Conservation (phyloP, 495 filamentous ascomycete species). For the Penicillium longicatenatum region DNA sequence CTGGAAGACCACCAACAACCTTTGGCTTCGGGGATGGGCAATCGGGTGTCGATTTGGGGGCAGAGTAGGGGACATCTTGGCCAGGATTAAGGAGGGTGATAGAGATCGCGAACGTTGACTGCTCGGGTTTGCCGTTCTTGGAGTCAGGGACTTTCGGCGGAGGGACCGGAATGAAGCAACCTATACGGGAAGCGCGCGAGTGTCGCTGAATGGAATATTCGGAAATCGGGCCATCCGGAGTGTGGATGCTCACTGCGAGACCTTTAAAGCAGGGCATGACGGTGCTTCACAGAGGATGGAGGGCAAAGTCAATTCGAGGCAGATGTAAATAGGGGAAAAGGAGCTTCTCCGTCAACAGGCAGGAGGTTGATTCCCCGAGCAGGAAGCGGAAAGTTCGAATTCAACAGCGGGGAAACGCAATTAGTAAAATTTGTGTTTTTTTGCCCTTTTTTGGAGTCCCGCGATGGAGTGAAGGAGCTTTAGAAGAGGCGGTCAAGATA, state of each 20-base stretch:
- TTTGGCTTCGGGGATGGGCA: constrained; percentile 78
- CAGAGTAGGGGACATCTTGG: constrained; percentile 85
- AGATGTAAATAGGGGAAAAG: constrained; percentile 7
- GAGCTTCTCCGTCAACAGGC: constrained; percentile 11
- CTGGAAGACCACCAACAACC: constrained; percentile 71
- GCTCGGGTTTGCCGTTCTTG: constrained; percentile 72
- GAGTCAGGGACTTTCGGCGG: constrained; percentile 74
- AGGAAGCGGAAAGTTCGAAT: constrained; percentile 5
- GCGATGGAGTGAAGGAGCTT: constrained; percentile 19
- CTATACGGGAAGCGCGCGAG: constrained; percentile 86
- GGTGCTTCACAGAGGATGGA: constrained; percentile 11
- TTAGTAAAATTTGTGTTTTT: constrained; percentile 15
- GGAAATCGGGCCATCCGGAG: constrained; percentile 80
- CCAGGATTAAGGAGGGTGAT: constrained; percentile 92
- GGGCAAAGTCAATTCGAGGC: constrained; percentile 4
- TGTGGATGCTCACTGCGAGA: constrained; percentile 94
- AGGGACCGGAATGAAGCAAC: constrained; percentile 93
- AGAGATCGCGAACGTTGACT: constrained; percentile 93
- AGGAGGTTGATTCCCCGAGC: constrained; percentile 6
- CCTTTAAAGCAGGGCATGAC: constrained; percentile 97
- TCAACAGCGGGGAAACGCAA: constrained; percentile 9
- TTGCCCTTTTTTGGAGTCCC: constrained; percentile 19
- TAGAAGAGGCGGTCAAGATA: constrained; percentile 32
- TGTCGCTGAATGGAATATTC: constrained; percentile 96
- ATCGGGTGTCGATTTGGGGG: constrained; percentile 69